Evolutionary conservation across 2,329 filamentous ascomycete species (phyloP).

Genomic region (Calonectria ilicicola): DNA sequence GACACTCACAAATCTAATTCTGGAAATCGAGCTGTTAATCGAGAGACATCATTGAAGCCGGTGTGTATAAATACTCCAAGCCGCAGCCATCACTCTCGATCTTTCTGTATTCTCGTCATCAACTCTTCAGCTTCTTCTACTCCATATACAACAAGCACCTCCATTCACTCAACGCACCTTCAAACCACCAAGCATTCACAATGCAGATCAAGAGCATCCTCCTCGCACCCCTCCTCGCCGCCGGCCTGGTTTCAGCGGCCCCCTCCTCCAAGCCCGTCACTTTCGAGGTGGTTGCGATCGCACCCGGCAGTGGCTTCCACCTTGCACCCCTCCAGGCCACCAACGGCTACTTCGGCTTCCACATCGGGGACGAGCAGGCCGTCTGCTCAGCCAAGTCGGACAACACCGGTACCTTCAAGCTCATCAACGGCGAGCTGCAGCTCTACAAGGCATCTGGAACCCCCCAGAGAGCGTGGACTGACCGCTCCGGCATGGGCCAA

Average conservation of each 20-base stretch:
- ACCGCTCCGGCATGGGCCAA: constrained; percentile 70
- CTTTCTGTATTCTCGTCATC: background rate
- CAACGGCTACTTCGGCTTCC: constrained; percentile 55
- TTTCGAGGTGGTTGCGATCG: constrained; percentile 64
- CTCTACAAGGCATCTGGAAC: constrained; percentile 56
- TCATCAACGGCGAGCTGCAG: constrained; percentile 58
- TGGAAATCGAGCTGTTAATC: background rate
- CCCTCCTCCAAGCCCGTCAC: constrained; percentile 43
- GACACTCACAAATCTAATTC: background rate
- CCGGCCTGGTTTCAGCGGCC: constrained; percentile 42
- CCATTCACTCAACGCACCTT: background rate
- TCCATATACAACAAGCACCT: background rate
- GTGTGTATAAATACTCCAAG: background rate
- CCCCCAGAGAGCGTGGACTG: constrained; percentile 64
- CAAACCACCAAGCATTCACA: constrained; percentile 10
- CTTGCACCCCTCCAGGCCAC: constrained; percentile 59
- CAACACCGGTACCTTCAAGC: constrained; percentile 62
- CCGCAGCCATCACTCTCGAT: no score
- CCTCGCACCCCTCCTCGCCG: constrained; percentile 40
- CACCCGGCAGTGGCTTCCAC: constrained; percentile 63
- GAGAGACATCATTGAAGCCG: background rate
- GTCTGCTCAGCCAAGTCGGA: constrained; percentile 56
- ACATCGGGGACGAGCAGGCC: constrained; percentile 57
- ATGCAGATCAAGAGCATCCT: constrained; percentile 46
- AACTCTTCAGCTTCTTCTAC: background rate